Conservation (phyloP, 176 grass and related monocot genomes). For the Hsuehochloa calcarea region DNA sequence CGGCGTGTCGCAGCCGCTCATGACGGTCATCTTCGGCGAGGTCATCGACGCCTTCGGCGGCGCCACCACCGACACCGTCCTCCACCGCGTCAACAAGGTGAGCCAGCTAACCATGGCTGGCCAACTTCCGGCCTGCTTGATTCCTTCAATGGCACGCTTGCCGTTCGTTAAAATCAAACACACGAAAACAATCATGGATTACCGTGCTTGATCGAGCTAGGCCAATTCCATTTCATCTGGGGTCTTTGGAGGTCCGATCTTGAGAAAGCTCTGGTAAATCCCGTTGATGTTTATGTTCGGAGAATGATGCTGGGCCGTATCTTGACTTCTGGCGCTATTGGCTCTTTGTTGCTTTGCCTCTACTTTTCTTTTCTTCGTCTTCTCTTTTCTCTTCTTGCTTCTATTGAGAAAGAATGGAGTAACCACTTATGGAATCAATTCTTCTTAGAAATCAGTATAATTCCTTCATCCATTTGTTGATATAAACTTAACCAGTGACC, state of each 20-base stretch:
- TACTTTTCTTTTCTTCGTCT: neutral
- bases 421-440: neutral
- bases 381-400: neutral
- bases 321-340: conserved; percentile 17
- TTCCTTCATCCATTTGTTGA: neutral
- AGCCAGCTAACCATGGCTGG: neutral
- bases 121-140: neutral
- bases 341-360: neutral
- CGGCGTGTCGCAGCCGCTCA: conserved; percentile 59
- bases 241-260: neutral
- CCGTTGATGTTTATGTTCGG: neutral
- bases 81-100: conserved; percentile 53
- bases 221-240: neutral
- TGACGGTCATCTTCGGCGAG: conserved; percentile 64
- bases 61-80: conserved; percentile 21
- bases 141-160: neutral
- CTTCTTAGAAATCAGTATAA: neutral
- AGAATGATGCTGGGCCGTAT: neutral
- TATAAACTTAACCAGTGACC: neutral
- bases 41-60: conserved; percentile 56
- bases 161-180: neutral
- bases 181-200: neutral
- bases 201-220: neutral
- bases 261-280: neutral
- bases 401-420: neutral